Base-by-base conservation (phyloP, 2,329 filamentous ascomycete species). In the Ceratocystis colombiana region DNA sequence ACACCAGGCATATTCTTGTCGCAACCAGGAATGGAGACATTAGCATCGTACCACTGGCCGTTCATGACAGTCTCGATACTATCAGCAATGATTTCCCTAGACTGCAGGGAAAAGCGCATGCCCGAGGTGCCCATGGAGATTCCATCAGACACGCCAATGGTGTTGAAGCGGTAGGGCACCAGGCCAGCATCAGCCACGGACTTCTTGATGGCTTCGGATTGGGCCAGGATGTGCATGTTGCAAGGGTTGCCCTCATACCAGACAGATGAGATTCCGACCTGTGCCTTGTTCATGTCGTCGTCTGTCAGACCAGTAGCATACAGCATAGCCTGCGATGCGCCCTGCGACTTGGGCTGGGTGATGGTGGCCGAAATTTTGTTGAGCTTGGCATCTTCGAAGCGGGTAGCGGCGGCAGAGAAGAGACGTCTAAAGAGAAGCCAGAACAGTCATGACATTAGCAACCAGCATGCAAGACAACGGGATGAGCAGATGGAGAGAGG, bases 1-100 rank as follows among this genome's bases (percentile, higher is more conserved):
- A 94, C 89, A 76, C 89, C 89, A 1, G 91, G 91, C 94, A 99
- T 97, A 79, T 99, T 99, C 85, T 99, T 99, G 83, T 99, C 94
- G 77, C 94, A 99, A 62, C 94, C 94, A 15, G 94, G 94, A 72
- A 99, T 88, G 64, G 90, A 96, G 74, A 99, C 88, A 77, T 97
- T 97, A 71, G 86, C 93, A 76, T 99, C 94, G 75, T 99, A 97
- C 91, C 92, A 97, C 78, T 99, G 94, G 17, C 91, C 94, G 71
- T 91, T 88, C 92, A 97, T 99, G 72, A 99, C 94, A 4, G 94
- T 97, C 82, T 99, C 94, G 73, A 99, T 96, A 69, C 89, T 95
- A 78, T 99, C 94, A 73, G 94, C 94, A 72, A 99, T 99, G 73
- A 99, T 84, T 77, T 99, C 94, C 75, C 94, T 84, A 71, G 90